Conservation (phyloP, 495 filamentous ascomycete genomes). For the Apiosordaria backusii region DNA sequence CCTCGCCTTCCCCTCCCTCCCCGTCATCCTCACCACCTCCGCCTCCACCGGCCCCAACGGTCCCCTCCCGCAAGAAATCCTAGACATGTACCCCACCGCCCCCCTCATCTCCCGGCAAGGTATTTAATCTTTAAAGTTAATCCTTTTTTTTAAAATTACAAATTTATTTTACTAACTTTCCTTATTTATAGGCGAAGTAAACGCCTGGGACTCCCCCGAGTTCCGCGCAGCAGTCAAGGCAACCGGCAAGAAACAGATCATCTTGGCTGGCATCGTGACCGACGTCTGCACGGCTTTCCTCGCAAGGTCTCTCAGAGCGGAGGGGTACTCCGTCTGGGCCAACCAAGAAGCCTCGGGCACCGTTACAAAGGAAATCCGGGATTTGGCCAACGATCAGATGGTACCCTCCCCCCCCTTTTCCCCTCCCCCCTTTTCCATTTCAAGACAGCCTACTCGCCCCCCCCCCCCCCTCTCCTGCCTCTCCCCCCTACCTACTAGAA, state of each 20-base stretch:
- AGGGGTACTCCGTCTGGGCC: conserved; percentile 73
- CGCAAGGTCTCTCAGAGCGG: conserved; percentile 64
- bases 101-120: conserved; percentile 64
- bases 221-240: conserved; percentile 65
- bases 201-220: conserved; percentile 75
- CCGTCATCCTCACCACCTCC: conserved; percentile 61
- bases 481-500: too few species aligned
- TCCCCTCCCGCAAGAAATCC: conserved; percentile 65
- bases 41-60: conserved; percentile 59
- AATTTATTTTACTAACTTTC: too few species aligned
- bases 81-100: conserved; percentile 62
- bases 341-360: conserved; percentile 70
- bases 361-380: conserved; percentile 41
- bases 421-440: conserved; percentile 62
- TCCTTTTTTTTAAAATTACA: too few species aligned
- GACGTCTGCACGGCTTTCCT: conserved; percentile 78
- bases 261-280: conserved; percentile 70
- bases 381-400: conserved; percentile 65
- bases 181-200: too few species aligned
- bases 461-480: conserved; percentile 67
- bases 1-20: conserved; percentile 59
- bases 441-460: conserved; percentile 72
- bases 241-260: conserved; percentile 65
- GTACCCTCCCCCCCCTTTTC: conserved; percentile 61
- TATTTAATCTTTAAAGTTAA: too few species aligned